Evolutionary conservation across 2,329 filamentous ascomycete genomes (phyloP), one percentile per base, ranked within the genome.

Genomic region (Fusarium nematophilum): DNA sequence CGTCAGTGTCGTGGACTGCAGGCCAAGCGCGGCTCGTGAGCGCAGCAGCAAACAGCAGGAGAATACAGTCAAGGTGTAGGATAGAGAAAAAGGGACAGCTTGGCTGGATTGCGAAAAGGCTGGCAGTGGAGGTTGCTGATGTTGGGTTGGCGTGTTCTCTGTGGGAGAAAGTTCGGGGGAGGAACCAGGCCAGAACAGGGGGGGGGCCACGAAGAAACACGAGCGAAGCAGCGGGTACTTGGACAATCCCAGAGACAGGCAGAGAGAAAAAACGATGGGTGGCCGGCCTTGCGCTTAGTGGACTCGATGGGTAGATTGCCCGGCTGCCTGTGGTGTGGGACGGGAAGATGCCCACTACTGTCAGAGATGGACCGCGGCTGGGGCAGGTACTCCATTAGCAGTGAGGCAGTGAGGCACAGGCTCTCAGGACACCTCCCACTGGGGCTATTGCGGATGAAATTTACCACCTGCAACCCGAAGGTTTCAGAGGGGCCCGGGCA

Each of bases 21-120:
- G 56, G 47, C 53, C 51, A 53, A 57, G 39, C 33, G 53, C 59
- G 37, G 53, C 53, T 60, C 57, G 62, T 51, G 56, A 62, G 66
- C 62, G 61, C 61, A 61, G 56, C 27, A 43, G 60, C 47, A 43
- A 36, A 36, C 23, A 50, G 37, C 33, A 62, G 42, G 21, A 21
- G 21, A 21, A 21, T 21, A 21, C 47, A 39, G 53, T 61, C 51
- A 31, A 57, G 53, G 55, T 53, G 62, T 52, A 60, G 33, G 50
- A 56, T 58, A 54, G 38, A 48, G 13, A 31, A 47, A 59, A 68
- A 65, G 66, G 66, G 66, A 68, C 66, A 68, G 57, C 62, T 68
- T 68, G 66, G 64, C 66, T 67, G 66, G 50, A 55, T 64, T 65
- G 61, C 42, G 54, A 60, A 58, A 62, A 53, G 61, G 57, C 53